A percentile compares a stretch with the other conserved stretches of the same genome.
These are phyloP conservation scores for Paramyrothecium sp. DNA, from an alignment of 2,329 filamentous ascomycete genomes.

Conservation along the genomic window DNA sequence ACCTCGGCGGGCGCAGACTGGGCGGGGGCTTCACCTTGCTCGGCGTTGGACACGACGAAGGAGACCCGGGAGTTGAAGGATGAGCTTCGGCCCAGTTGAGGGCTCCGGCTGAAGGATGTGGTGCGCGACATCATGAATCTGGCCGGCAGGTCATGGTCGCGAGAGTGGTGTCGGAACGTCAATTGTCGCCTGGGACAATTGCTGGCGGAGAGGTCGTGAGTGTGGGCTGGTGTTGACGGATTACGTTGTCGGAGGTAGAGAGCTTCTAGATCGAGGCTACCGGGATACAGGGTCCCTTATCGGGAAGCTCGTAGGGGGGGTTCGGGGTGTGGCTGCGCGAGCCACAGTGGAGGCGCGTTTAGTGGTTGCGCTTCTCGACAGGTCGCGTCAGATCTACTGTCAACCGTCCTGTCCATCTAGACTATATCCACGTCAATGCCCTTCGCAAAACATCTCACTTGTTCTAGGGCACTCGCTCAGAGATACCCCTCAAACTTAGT, in stretches of 20 bases:
- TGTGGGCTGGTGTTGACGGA: not conserved
- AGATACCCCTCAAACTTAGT: too few species aligned
- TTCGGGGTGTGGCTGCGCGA: not conserved
- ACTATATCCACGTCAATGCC: too few species aligned
- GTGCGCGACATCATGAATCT: conserved; percentile 49
- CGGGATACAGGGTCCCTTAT: conserved; percentile 3
- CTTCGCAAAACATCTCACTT: too few species aligned
- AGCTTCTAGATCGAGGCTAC: not conserved
- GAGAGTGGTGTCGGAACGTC: conserved; percentile 4
- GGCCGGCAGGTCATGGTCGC: conserved; percentile 37
- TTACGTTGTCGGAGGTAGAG: not conserved
- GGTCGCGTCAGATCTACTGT: not conserved
- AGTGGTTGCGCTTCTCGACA: not conserved
- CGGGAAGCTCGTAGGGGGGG: not conserved
- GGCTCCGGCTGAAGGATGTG: conserved; percentile 43
- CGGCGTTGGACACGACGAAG: conserved; percentile 63
- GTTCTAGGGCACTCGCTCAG: too few species aligned
- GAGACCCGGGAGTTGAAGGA: conserved; percentile 66
- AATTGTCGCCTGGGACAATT: not conserved
- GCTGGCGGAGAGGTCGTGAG: not conserved
- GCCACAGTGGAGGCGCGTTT: conserved; percentile 7
- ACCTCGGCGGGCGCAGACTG: conserved; percentile 57
- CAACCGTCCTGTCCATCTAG: too few species aligned
- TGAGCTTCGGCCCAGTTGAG: conserved; percentile 43
- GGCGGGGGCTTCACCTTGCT: conserved; percentile 57